These are phyloP conservation scores for Jamesozyma piceae DNA, from an alignment of 805 yeast genomes.

Conservation along the genomic window DNA sequence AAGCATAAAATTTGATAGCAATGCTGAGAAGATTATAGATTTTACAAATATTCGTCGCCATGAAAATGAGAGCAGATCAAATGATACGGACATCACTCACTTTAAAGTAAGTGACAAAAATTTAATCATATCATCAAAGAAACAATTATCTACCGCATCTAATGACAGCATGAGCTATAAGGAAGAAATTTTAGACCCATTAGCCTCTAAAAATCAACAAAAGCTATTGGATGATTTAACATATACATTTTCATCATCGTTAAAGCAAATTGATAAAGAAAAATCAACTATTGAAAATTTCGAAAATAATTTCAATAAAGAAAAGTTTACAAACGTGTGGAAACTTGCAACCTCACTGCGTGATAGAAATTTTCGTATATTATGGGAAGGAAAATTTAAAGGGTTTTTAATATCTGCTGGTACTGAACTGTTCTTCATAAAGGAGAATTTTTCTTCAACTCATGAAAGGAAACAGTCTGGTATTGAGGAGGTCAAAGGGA, in stretches of 20 bases:
- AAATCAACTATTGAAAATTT: conserved; percentile 42
- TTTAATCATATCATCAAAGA: background rate
- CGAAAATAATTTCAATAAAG: conserved; percentile 40
- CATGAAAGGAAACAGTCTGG: conserved; percentile 10
- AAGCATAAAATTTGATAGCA: background rate
- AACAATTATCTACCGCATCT: background rate
- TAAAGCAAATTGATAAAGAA: conserved; percentile 27
- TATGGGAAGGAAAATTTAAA: conserved; percentile 84
- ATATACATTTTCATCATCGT: conserved; percentile 27
- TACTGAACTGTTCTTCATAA: conserved; percentile 34
- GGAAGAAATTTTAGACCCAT: background rate
- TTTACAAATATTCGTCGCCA: background rate
- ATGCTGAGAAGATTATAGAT: conserved; percentile 2
- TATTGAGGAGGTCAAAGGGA: conserved; percentile 33
- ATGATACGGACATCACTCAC: background rate
- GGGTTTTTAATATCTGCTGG: conserved; percentile 78
- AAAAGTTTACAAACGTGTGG: conserved; percentile 59
- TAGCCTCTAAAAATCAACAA: conserved; percentile 5
- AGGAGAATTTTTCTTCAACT: conserved; percentile 12
- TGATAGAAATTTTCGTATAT: conserved; percentile 47
- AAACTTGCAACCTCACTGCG: conserved; percentile 64
- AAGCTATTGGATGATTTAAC: conserved; percentile 21
- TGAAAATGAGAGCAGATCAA: background rate
- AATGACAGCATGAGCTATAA: background rate
- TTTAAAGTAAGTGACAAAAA: background rate